Evolutionary conservation across 495 filamentous ascomycete genomes (phyloP).

Genomic region (Diplogelasinospora grovesii): DNA sequence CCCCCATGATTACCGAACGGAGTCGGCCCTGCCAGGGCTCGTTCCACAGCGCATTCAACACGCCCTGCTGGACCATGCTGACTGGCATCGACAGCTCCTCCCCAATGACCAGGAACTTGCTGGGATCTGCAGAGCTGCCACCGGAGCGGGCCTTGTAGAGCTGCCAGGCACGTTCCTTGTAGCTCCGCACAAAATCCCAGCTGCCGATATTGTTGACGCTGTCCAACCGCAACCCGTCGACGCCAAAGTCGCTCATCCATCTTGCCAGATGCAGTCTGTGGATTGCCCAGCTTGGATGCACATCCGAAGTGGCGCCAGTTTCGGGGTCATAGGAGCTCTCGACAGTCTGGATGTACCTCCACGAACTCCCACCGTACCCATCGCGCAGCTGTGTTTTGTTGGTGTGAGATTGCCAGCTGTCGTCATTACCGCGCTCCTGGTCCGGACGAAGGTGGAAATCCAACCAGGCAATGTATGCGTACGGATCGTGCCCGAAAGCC

Average conservation of each 20-base stretch:
- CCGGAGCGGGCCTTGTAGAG: constrained; percentile 15
- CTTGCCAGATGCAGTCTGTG: constrained; percentile 21
- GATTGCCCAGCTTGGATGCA: constrained; percentile 24
- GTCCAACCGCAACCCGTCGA: constrained; percentile 27
- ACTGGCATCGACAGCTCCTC: constrained; percentile 26
- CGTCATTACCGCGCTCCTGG: constrained; percentile 14
- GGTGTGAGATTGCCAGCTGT: constrained; percentile 22
- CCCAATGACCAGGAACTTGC: constrained; percentile 27
- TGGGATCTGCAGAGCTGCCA: constrained; percentile 5
- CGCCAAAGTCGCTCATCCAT: constrained; percentile 28
- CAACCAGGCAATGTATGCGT: constrained; percentile 19
- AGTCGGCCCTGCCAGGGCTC: constrained; percentile 21
- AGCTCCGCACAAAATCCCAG: constrained; percentile 25
- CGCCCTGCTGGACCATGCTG: constrained; percentile 15
- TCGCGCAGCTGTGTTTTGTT: constrained; percentile 10
- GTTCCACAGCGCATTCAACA: constrained; percentile 27
- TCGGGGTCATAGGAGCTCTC: constrained; percentile 21
- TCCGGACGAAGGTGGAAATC: constrained; percentile 19
- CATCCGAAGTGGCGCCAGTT: constrained; percentile 6
- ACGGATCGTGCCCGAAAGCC: constrained; percentile 26
- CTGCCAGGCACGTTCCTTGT: constrained; percentile 22
- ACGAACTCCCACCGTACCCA: constrained; percentile 20
- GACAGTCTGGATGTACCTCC: constrained; percentile 18
- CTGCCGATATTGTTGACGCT: constrained; percentile 28
- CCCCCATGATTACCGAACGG: constrained; percentile 17